Base-by-base conservation (phyloP, 371 early-diverging fungal species). In the Lichtheimia ramosa region DNA sequence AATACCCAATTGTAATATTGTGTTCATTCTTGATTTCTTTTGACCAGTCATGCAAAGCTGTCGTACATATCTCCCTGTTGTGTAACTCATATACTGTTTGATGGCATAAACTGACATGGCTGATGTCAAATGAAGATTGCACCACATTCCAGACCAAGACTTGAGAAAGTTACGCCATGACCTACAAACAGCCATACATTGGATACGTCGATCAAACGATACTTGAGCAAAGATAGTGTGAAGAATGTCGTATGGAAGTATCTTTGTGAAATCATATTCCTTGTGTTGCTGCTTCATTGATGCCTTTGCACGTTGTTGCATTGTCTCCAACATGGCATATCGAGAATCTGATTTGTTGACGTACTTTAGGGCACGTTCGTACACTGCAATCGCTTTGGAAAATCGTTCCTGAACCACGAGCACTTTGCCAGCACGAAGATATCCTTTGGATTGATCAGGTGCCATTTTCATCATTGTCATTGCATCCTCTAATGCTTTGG, bases 81-180 rank as follows among this genome's bases (percentile, higher is more conserved):
- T 65, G 51, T 70, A 68, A 6, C 52, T 40, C 43, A 77, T 39
- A 24, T 69, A 72, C 3, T 61, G 65, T 41, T 56, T 62, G 21
- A 74, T 51, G 2, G 64, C 53, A 10, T 54, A 21, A 2, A 23
- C 34, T 5, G 67, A 52, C 1, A 67, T 55, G 16, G 28, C 18
- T 12, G 57, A 23, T 0, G 55, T 63, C 55, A 71, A 74, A 3
- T 68, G 66, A 28, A 79, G 20, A 23, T 71, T 57, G 8, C 72
- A 65, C 79, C 79, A 79, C 66, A 74, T 71, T 13, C 69, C 73
- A 18, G 70, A 53, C 72, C 74, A 74, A 27, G 49, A 27, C 10
- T 63, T 16, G 2, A 68, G 52, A 53, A 75, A 69, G 0, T 48
- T 15, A 24, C 69, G 66, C 79, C 79, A 79, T 1, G 56, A 48